Conservation (phyloP, 257 asterid genomes). For the Cinchona pubescens region DNA sequence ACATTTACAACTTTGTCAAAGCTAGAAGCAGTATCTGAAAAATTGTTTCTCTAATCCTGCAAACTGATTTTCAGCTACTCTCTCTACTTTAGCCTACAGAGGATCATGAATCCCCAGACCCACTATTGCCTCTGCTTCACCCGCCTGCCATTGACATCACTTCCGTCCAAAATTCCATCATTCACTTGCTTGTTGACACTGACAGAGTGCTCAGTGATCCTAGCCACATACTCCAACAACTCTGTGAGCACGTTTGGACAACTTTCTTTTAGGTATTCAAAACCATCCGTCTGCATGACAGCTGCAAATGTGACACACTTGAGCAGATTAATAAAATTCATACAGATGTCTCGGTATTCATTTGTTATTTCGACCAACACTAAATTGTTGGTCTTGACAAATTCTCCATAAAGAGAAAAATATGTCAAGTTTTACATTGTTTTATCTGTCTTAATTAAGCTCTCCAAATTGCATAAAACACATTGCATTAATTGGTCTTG, state of each 20-base stretch:
- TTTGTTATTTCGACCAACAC: neutral
- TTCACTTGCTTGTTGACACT: constrained; percentile 52
- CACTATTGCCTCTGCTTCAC: constrained; percentile 73
- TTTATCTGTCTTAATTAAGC: neutral
- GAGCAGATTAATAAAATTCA: neutral
- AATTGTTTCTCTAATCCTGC: constrained; percentile 24
- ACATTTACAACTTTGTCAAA: constrained; percentile 23
- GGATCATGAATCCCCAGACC: constrained; percentile 14
- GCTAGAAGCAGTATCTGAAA: constrained; percentile 14
- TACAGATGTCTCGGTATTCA: neutral
- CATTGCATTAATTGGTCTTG: neutral
- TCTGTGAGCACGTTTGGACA: constrained; percentile 81
- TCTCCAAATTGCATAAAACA: neutral
- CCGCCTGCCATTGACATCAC: constrained; percentile 76
- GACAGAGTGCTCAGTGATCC: constrained; percentile 58
- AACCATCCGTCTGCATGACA: constrained; percentile 96
- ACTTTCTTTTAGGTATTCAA: constrained; percentile 84
- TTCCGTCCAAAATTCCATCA: constrained; percentile 60
- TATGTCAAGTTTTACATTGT: neutral
- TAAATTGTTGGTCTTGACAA: neutral
- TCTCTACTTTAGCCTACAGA: constrained; percentile 13
- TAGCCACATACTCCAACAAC: constrained; percentile 83
- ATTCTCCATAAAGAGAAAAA: neutral
- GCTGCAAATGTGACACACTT: constrained; percentile 52
- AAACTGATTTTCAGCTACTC: constrained; percentile 13